Evolutionary conservation across 805 yeast species (phyloP), one percentile per base, ranked within the genome.

Genomic region (Yamadazyma kitorensis): DNA sequence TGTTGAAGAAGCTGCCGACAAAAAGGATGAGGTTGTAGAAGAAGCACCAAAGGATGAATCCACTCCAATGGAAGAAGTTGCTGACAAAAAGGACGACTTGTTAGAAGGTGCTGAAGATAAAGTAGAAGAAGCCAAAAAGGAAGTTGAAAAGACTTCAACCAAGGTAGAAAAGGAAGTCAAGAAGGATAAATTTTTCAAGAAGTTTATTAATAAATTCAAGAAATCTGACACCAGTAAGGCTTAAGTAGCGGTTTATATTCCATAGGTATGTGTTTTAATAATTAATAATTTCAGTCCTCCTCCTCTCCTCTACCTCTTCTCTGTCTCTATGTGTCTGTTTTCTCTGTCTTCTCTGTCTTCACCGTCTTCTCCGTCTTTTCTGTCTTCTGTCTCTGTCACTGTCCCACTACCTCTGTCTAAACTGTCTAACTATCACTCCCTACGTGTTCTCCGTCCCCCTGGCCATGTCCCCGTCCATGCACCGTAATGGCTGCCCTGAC

Each of bases 141-240:
- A 51, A 29, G 54, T 57, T 24, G 52, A 51, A 37, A 48, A 49
- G 17, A 34, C 54, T 17, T 40, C 57, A 12, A 50, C 39, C 17
- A 52, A 51, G 40, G 58, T 49, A 28, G 61, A 54, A 28, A 61
- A 58, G 36, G 62, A 58, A 18, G 49, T 46, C n/a, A 64, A 62
- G 51, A 61, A 61, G 57, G 55, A 51, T 36, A 62, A 60, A 38
- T 44, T 61, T 41, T 61, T 64, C 51, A 60, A 54, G 50, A 65
- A 52, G 43, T 47, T 63, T 33, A 51, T 63, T 47, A 43, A 39
- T 39, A 63, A 59, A 47, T 62, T 64, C 52, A 64, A 53, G 51
- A 59, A 59, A 41, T 45, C 61, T 23, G 41, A 36, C 11, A 27
- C 40, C 10, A 27, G 16, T 24, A 36, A 36, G 15, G 40, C 33